Evolutionary conservation across 177 flowering plant species (phyloP).

Genomic region (Vitis hybrid): DNA sequence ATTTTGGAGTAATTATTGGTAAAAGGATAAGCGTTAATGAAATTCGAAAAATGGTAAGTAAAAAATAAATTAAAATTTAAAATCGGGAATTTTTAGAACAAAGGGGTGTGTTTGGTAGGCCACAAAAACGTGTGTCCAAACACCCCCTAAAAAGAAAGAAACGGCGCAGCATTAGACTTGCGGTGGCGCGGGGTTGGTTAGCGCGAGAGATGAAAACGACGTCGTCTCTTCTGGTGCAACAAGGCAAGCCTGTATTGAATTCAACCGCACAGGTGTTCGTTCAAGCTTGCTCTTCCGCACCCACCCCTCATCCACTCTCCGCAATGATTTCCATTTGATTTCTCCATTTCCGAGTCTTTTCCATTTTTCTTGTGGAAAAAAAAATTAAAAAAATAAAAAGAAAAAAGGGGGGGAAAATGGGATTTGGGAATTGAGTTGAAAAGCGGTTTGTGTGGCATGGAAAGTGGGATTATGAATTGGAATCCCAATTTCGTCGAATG

Average conservation of each 20-base stretch:
- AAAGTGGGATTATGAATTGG: slow-evolving; percentile 16
- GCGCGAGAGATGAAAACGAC: too few relatives aligned
- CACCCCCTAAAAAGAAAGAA: too few relatives aligned
- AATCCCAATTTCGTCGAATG: slow-evolving; percentile 20
- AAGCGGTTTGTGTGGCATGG: slow-evolving; percentile 10
- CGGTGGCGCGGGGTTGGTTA: too few relatives aligned
- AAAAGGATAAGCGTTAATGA: too few relatives aligned
- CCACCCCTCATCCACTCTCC: not conserved
- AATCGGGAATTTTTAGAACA: too few relatives aligned
- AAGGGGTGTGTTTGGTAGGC: too few relatives aligned
- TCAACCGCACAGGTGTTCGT: slow-evolving; percentile 23
- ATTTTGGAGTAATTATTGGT: too few relatives aligned
- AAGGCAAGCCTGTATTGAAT: not conserved
- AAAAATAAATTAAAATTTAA: too few relatives aligned
- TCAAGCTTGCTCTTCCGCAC: slow-evolving; percentile 12
- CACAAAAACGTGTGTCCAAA: too few relatives aligned
- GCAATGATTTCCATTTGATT: not conserved
- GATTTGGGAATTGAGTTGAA: slow-evolving; percentile 19
- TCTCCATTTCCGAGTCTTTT: not conserved
- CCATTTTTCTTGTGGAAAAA: not conserved
- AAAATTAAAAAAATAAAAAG: not conserved
- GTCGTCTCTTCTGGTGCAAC: too few relatives aligned
- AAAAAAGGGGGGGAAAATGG: slow-evolving; percentile 7
- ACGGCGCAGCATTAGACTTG: too few relatives aligned
- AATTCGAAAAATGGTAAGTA: too few relatives aligned